These are phyloP conservation scores for Dillenia suffruticosa DNA, from an alignment of 164 flowering plant genomes.

Conservation along the genomic window DNA sequence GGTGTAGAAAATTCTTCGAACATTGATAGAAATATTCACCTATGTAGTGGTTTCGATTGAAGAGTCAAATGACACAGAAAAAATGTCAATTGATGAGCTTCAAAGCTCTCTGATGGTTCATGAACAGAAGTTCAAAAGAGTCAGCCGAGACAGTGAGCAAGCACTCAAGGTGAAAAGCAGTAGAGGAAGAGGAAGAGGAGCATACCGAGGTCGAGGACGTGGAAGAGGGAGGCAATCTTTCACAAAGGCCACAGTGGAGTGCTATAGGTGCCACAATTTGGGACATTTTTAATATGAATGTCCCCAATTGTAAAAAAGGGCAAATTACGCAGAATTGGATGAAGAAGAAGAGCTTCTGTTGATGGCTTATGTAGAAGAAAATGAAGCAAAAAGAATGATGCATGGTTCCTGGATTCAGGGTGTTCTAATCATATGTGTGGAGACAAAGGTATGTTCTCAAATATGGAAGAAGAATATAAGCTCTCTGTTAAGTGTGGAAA, in stretches of 20 bases:
- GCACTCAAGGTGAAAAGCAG: slow-evolving; percentile 3
- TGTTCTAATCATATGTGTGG: too few relatives aligned
- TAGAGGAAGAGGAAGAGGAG: background rate
- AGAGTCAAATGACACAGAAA: slow-evolving; percentile 12
- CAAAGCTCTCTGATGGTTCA: slow-evolving; percentile 12
- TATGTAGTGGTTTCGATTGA: slow-evolving; percentile 17
- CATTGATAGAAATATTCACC: slow-evolving; percentile 10
- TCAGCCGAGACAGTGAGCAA: background rate
- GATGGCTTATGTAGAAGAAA: too few relatives aligned
- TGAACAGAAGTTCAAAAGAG: slow-evolving; percentile 8
- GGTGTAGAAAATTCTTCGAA: slow-evolving; percentile 13
- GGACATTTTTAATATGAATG: slow-evolving; percentile 17
- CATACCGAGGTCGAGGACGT: background rate
- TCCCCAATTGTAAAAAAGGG: slow-evolving; percentile 11
- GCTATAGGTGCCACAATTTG: slow-evolving; percentile 13
- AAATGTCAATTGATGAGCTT: slow-evolving; percentile 14
- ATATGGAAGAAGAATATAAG: background rate
- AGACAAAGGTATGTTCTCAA: background rate
- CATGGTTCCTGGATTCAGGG: too few relatives aligned
- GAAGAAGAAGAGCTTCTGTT: too few relatives aligned
- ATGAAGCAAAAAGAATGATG: too few relatives aligned
- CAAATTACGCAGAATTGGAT: slow-evolving; percentile 9
- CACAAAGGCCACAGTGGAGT: slow-evolving; percentile 6
- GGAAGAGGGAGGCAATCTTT: background rate
- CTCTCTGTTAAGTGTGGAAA: slow-evolving; percentile 10